These are phyloP conservation scores for Dimargaris xerosporica DNA, from an alignment of 192 early-diverging fungal species.

Conservation along the genomic window DNA sequence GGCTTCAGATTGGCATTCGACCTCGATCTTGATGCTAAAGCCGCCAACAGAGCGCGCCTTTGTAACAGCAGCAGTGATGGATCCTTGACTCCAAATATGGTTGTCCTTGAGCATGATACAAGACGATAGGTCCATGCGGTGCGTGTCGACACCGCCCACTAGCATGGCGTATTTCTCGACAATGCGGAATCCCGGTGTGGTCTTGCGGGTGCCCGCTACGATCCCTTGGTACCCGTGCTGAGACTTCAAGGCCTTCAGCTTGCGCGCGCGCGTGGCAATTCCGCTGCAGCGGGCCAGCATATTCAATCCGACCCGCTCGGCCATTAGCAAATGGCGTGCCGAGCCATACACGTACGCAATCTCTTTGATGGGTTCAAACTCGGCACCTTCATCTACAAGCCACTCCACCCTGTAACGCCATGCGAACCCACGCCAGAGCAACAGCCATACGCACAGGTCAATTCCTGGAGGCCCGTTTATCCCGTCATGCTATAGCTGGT, in stretches of 20 bases:
- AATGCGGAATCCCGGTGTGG: slow-evolving; percentile 92
- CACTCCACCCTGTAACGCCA: slow-evolving; percentile 84
- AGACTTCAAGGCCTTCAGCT: slow-evolving; percentile 42
- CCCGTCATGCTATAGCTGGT: too few relatives aligned
- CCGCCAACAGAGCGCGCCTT: slow-evolving; percentile 69
- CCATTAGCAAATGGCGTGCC: slow-evolving; percentile 72
- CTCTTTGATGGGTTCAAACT: slow-evolving; percentile 51
- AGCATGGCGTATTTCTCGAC: slow-evolving; percentile 97
- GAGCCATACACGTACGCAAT: slow-evolving; percentile 73
- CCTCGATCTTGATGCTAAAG: slow-evolving; percentile 91
- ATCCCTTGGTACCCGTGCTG: slow-evolving; percentile 60
- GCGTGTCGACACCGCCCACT: slow-evolving; percentile 92
- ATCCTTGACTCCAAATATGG: slow-evolving; percentile 89
- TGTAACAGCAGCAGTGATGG: slow-evolving; percentile 79
- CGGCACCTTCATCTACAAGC: slow-evolving; percentile 62
- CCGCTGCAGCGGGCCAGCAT: slow-evolving; percentile 88
- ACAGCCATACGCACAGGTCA: too few relatives aligned
- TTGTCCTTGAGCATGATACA: slow-evolving; percentile 99
- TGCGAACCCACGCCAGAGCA: too few relatives aligned
- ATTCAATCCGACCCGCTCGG: slow-evolving; percentile 89
- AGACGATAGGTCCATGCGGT: slow-evolving; percentile 89
- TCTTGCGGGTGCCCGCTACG: slow-evolving; percentile 93
- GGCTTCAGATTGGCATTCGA: slow-evolving; percentile 81
- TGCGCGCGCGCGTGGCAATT: slow-evolving; percentile 54
- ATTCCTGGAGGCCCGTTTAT: too few relatives aligned